phyloP scores from a whole-genome alignment of 495 filamentous ascomycete species.

The Aspergillus sparsus region DNA sequence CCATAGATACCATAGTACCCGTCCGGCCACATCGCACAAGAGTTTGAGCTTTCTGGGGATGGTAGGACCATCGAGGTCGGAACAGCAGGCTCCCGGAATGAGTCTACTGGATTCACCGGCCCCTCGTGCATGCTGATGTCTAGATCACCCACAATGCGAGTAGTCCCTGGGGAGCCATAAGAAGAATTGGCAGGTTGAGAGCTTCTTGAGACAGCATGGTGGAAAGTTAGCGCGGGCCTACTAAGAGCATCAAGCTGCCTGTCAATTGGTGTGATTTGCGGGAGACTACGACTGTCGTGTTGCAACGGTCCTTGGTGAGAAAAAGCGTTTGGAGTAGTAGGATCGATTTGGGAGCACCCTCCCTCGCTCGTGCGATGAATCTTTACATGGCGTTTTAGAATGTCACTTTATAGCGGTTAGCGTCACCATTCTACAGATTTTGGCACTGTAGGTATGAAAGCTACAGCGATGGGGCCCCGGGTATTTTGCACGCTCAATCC shows the following conservation, averaged over 20 bases:
- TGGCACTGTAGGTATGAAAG: too few relatives aligned
- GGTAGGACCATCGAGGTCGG: background rate
- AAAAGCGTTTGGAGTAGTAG: background rate
- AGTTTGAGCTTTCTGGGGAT: slow-evolving; percentile 2
- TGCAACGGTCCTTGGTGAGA: background rate
- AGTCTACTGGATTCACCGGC: background rate
- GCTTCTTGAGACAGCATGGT: background rate
- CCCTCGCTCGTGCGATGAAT: background rate
- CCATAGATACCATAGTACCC: slow-evolving; percentile 10
- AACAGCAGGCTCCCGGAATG: background rate
- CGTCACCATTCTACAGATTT: background rate
- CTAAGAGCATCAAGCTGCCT: background rate
- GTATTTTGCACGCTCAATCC: too few relatives aligned
- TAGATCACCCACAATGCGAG: background rate
- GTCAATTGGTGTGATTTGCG: background rate
- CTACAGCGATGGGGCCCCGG: too few relatives aligned
- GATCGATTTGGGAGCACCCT: background rate
- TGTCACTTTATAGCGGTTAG: background rate
- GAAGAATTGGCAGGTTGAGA: background rate
- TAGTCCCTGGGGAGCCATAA: background rate
- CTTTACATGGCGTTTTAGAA: background rate
- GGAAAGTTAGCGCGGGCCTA: background rate
- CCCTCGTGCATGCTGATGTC: background rate
- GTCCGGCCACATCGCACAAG: background rate
- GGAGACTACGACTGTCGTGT: background rate